Base-by-base conservation (phyloP, 768 basidiomycete species). In the Boletus sp. region DNA sequence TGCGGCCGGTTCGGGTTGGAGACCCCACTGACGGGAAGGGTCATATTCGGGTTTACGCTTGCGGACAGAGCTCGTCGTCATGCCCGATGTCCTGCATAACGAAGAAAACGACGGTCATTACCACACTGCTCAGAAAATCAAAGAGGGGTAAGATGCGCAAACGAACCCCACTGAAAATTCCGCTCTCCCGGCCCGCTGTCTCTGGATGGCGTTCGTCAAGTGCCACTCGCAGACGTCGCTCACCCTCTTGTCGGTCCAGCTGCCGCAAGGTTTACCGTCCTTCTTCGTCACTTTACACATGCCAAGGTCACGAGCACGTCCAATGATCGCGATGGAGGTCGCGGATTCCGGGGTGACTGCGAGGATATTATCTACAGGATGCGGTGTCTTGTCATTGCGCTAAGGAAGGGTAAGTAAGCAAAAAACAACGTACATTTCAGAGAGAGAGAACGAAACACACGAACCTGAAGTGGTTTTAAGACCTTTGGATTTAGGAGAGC, bases 191-290 rank as follows among this genome's bases (percentile, higher is more conserved):
- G 89, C 87, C 9, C 94, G 79, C 15, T 81, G 78, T 20, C 84
- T 76, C 71, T 92, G 80, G 4, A 98, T 84, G 0, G 94, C 91
- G 24, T 80, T 79, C 58, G 92, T 87, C 40, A 98, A 71, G 73
- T 99, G 97, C 72, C 83, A 99, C 42, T 98, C 95, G 71, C 97
- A 99, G 4, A 90, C 86, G 18, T 90, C 87, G 69, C 84, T 81
- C 64, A 90, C 80, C 30, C 94, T 86, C 61, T 87, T 92, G 74
- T 99, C 96, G 49, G 86, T 92, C 96, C 96, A 98, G 52, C 85
- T 81, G 9, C 85, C 85, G 63, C 97, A 98, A 2, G 78, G 64
- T 50, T 87, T 87, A 1, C 94, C 93, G 56, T 96, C 93, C 51
- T 82, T 81, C 67, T 88, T 90, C 45, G 77, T 66, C 10, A 89